Percentiles rank a stretch among this genome's conserved stretches.
Conservation (phyloP, 1,139 yeast genomes). For the Meyerozyma smithsonii region DNA sequence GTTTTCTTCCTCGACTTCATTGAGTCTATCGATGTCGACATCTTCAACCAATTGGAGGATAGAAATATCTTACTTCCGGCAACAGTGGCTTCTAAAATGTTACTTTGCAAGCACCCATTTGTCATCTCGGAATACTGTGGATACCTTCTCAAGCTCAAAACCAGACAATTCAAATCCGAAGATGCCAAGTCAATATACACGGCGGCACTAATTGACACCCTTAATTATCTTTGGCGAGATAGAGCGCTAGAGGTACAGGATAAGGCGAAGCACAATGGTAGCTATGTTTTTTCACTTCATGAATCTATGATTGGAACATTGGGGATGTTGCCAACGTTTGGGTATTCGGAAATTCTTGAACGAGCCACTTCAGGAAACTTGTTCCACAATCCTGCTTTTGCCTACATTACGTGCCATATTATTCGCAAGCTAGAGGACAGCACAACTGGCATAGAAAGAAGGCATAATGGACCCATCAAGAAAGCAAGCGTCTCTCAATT, state of each 20-base stretch:
- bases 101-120: slow-evolving; percentile 11
- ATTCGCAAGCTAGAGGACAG: slow-evolving; percentile 47
- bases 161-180: slow-evolving; percentile 4
- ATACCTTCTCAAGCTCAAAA: slow-evolving; percentile 8
- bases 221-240: slow-evolving; percentile 13
- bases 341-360: slow-evolving; percentile 1
- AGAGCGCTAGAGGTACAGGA: slow-evolving; percentile 8
- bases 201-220: slow-evolving; percentile 10
- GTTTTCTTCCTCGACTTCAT: neutral
- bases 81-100: slow-evolving; percentile 6
- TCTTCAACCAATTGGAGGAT: neutral
- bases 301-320: neutral
- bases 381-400: slow-evolving; percentile 52
- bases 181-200: slow-evolving; percentile 3
- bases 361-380: slow-evolving; percentile 43
- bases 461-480: slow-evolving; percentile 46
- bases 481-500: slow-evolving; percentile 24
- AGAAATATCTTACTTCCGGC: neutral
- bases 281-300: neutral
- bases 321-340: neutral
- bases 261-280: neutral
- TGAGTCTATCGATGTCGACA: neutral
- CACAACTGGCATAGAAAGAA: slow-evolving; percentile 17
- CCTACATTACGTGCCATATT: slow-evolving; percentile 39
- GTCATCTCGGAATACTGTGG: slow-evolving; percentile 11